Evolutionary conservation across 139 green algal genomes (phyloP).

Genomic region (Nannochloris sp.): DNA sequence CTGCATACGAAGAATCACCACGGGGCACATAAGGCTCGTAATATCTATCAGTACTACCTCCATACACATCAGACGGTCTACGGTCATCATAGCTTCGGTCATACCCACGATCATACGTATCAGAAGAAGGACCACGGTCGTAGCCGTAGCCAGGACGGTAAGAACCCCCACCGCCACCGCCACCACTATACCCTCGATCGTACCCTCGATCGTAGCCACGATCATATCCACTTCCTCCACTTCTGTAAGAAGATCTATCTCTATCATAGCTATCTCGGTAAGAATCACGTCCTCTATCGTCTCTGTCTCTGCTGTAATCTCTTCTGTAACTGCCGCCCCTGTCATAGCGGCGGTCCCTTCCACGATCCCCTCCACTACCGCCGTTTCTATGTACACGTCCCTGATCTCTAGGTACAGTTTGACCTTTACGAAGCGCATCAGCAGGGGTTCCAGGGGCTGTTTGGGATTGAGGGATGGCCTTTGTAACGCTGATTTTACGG

Average conservation of each 20-base stretch:
- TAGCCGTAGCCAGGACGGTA: neutral
- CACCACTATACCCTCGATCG: neutral
- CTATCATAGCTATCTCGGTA: neutral
- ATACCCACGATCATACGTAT: neutral
- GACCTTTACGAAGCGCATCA: constrained; percentile 34
- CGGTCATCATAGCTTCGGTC: constrained; percentile 1
- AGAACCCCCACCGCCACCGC: too few species aligned
- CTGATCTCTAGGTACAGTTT: constrained; percentile 5
- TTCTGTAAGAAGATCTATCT: neutral
- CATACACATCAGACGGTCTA: neutral
- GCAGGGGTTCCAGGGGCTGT: constrained; percentile 62
- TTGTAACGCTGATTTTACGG: constrained; percentile 60
- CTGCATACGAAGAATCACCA: neutral
- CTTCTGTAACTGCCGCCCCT: neutral
- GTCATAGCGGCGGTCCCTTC: neutral
- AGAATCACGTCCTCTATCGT: neutral
- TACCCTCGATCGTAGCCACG: neutral
- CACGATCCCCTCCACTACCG: neutral
- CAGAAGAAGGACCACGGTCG: neutral
- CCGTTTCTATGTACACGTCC: neutral
- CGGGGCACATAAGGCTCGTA: neutral
- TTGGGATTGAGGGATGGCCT: constrained; percentile 60
- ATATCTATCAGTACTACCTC: neutral
- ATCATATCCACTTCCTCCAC: neutral
- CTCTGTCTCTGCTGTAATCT: neutral